Evolutionary conservation across 371 early-diverging fungal genomes (phyloP).

Genomic region (Actinomucor elegans): DNA sequence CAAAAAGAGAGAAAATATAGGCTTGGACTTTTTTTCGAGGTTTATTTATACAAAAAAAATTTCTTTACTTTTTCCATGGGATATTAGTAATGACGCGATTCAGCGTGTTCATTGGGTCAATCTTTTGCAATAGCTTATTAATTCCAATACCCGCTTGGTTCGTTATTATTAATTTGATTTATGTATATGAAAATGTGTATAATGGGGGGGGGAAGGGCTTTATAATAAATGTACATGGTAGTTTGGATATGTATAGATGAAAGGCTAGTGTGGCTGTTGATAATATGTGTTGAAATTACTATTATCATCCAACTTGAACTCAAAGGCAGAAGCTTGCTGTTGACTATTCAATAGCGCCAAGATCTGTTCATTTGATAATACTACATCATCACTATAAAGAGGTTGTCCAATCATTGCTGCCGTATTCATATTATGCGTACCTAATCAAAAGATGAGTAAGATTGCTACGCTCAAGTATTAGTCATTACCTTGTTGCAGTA

Average conservation of each 20-base stretch:
- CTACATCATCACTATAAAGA: conserved; percentile 13
- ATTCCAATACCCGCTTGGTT: neutral
- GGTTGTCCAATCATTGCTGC: conserved; percentile 11
- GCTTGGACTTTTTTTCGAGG: neutral
- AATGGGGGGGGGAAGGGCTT: neutral
- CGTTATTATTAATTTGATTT: too few relatives aligned
- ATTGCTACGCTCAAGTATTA: neutral
- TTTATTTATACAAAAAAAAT: conserved; percentile 12
- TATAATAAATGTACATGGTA: neutral
- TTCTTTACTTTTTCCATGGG: conserved; percentile 7
- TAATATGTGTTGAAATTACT: neutral
- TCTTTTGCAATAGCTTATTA: neutral
- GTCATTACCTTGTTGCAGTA: conserved; percentile 11
- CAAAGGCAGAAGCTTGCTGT: conserved; percentile 4
- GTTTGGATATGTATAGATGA: neutral
- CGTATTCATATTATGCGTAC: conserved; percentile 5
- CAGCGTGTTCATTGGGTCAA: neutral
- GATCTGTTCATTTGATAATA: conserved; percentile 14
- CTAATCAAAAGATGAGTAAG: neutral
- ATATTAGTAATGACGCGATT: conserved; percentile 7
- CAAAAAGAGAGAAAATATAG: conserved; percentile 2
- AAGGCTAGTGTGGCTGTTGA: neutral
- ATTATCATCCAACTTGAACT: conserved; percentile 8
- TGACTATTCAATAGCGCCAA: conserved; percentile 10
- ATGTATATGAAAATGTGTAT: too few relatives aligned